Conservation (phyloP, 2,329 filamentous ascomycete species). For the Emergomyces pasteurianus region DNA sequence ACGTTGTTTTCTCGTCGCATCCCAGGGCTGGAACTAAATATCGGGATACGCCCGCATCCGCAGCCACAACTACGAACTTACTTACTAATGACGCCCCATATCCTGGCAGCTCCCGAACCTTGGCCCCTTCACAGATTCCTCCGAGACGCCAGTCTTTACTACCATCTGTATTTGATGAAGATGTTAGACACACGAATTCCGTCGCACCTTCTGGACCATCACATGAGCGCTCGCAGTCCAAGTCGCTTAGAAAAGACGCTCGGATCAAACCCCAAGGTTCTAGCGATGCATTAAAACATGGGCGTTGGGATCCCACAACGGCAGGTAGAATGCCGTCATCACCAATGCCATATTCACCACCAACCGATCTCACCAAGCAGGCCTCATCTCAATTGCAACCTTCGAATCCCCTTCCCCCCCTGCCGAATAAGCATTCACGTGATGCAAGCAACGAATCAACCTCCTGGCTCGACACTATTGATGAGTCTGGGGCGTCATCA, state of each 20-base stretch:
- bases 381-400: slow-evolving; percentile 9
- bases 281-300: not conserved
- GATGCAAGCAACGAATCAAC: slow-evolving; percentile 67
- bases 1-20: slow-evolving; percentile 9
- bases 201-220: slow-evolving; percentile 32
- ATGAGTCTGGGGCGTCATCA: slow-evolving; percentile 74
- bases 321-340: slow-evolving; percentile 52
- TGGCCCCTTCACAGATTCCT: slow-evolving; percentile 22
- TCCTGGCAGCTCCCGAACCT: slow-evolving; percentile 13
- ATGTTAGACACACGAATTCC: slow-evolving; percentile 11
- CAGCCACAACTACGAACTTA: slow-evolving; percentile 43
- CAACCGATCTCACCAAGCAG: slow-evolving; percentile 5
- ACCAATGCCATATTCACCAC: slow-evolving; percentile 18
- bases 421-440: slow-evolving; percentile 34
- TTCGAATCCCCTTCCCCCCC: slow-evolving; percentile 20
- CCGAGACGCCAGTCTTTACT: slow-evolving; percentile 28
- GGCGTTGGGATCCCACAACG: slow-evolving; percentile 58
- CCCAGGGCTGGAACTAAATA: slow-evolving; percentile 18
- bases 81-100: slow-evolving; percentile 33
- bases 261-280: not conserved
- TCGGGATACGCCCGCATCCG: slow-evolving; percentile 33
- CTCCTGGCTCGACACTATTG: slow-evolving; percentile 89
- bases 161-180: slow-evolving; percentile 23
- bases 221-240: slow-evolving; percentile 27
- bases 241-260: slow-evolving; percentile 8